These are phyloP conservation scores for Talaromyces amestolkiae DNA, from an alignment of 2,329 filamentous ascomycete species.

Conservation along the genomic window DNA sequence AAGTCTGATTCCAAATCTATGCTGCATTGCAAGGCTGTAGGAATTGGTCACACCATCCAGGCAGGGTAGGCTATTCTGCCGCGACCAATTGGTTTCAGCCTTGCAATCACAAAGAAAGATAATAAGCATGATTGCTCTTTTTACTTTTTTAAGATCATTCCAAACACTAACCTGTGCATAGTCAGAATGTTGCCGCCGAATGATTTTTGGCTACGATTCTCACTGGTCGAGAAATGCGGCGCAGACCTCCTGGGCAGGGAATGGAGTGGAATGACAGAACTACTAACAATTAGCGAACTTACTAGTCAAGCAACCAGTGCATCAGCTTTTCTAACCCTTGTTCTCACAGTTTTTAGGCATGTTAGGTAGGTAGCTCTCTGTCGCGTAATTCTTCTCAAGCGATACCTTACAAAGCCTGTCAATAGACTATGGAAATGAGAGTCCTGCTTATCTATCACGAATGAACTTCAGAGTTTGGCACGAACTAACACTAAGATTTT, in stretches of 20 bases:
- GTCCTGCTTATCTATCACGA: background rate
- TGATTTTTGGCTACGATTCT: background rate
- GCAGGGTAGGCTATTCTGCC: background rate
- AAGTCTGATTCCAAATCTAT: background rate
- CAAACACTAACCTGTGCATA: background rate
- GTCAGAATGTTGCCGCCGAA: background rate
- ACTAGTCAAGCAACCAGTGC: background rate
- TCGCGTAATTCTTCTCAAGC: background rate
- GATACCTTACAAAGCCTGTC: background rate
- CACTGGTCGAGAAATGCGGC: conserved; percentile 4
- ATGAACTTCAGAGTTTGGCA: background rate
- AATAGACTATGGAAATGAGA: background rate
- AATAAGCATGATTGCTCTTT: background rate
- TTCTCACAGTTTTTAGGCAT: background rate
- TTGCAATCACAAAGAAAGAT: background rate
- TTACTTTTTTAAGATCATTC: background rate
- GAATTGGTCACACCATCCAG: background rate
- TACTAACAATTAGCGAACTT: background rate
- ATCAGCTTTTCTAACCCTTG: background rate
- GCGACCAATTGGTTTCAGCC: background rate
- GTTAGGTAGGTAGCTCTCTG: background rate
- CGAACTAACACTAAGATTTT: background rate
- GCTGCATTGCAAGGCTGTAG: background rate
- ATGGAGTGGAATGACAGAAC: conserved; percentile 18
- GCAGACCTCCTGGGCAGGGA: background rate